Percentiles rank a stretch among this genome's conserved stretches.
Conservation (phyloP, 352 stramenopile genomes). For the Pythium periplocum region DNA sequence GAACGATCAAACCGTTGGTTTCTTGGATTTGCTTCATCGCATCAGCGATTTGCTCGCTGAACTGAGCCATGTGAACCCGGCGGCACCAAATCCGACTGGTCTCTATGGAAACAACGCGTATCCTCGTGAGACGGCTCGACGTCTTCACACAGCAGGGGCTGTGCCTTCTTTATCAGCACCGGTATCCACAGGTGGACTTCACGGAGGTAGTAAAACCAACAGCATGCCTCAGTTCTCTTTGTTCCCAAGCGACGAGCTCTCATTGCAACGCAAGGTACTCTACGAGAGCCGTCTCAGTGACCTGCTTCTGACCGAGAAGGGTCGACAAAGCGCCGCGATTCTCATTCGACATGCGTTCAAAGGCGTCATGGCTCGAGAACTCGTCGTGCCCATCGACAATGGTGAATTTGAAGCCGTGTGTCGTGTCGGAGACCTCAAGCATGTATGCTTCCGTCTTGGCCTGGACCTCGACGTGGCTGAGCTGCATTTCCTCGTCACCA, state of each 20-base stretch:
- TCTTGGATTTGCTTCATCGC: conserved; percentile 59
- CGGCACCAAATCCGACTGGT: conserved; percentile 5
- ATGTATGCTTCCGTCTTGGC: conserved; percentile 65
- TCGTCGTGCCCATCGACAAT: conserved; percentile 64
- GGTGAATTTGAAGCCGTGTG: conserved; percentile 68
- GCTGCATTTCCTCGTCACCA: conserved; percentile 43
- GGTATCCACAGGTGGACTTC: conserved; percentile 15
- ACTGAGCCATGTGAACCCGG: conserved; percentile 22
- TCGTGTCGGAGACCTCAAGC: conserved; percentile 53
- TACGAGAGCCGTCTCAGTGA: conserved; percentile 49
- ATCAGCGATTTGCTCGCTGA: conserved; percentile 51
- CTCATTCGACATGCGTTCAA: conserved; percentile 75
- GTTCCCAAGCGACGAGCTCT: conserved; percentile 26
- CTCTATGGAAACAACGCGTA: conserved; percentile 24
- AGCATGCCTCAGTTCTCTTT: conserved; percentile 4
- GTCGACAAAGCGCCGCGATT: conserved; percentile 55
- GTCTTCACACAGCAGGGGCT: conserved; percentile 27
- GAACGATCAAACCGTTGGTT: conserved; percentile 24
- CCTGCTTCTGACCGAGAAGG: conserved; percentile 42
- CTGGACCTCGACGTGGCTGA: conserved; percentile 64
- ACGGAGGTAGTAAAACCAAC: conserved; percentile 4
- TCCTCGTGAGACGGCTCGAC: conserved; percentile 29
- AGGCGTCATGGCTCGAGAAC: conserved; percentile 48
- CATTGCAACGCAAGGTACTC: conserved; percentile 53
- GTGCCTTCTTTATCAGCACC: conserved; percentile 11